Evolutionary conservation across 2,329 filamentous ascomycete species (phyloP), one percentile per base, ranked within the genome.

Genomic region (Botrytis fragariae): DNA sequence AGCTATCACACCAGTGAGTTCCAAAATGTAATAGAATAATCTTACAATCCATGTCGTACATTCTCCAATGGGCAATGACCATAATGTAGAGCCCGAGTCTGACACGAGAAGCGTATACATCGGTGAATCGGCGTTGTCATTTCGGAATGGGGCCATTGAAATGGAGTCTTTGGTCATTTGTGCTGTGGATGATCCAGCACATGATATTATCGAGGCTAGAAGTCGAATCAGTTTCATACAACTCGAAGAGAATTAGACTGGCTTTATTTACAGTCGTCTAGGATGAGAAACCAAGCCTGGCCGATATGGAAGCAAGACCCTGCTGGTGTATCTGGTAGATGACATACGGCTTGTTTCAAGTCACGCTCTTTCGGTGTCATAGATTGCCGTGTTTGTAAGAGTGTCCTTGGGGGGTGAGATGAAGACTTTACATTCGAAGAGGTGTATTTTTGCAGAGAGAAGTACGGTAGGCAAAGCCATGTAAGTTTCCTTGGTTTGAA

Each of bases 281-380:
- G 74, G 10, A 86, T 78, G 8, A 87, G 75, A 74, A 82, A 84
- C 86, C 85, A 87, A 16, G 86, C 72, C 75, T 87, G 86, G 1
- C 83, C 80, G 62, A 87, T 83, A 72, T 87, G 85, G 72, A 85
- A 86, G 70, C 84, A 87, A 29, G 82, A 77, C 2, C 80, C 81
- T 16, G 79, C 75, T 0, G 80, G 80, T 4, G 80, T 81, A 59
- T 80, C 79, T 1, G 80, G 80, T 22, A 83, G 77, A 71, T 82
- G 81, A 69, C 85, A 83, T 14, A 86, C 83, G 4, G 83, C 85
- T 75, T 87, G 85, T 39, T 82, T 78, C 83, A 86, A 83, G 57
- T 87, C 85, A 69, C 85, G 80, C 45, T 82, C 79, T 39, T 80
- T 78, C 5, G 79, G 78, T 9, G 80, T 82, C 6, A 83, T 79